Evolutionary conservation across 805 yeast species (phyloP).

Genomic region (Cyberlindnera nakhonratchasimensis): DNA sequence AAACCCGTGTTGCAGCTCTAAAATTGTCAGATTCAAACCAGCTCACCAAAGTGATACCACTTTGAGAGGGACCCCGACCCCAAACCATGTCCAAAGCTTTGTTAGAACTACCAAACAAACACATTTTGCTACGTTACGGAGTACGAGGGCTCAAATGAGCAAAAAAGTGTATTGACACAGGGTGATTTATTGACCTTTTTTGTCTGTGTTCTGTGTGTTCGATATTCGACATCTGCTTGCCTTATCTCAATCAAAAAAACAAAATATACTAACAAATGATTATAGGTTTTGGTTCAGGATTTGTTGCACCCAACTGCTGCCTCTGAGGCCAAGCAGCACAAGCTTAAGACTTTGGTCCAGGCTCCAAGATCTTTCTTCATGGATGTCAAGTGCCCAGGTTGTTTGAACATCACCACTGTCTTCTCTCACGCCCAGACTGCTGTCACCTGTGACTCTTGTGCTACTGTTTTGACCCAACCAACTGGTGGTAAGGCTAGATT

Average conservation of each 20-base stretch:
- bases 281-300: conserved; percentile 96
- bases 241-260: neutral
- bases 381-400: conserved; percentile 99
- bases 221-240: neutral
- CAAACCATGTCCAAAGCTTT: conserved; percentile 7
- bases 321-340: conserved; percentile 95
- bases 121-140: conserved; percentile 2
- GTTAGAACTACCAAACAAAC: conserved; percentile 11
- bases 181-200: conserved; percentile 15
- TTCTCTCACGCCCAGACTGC: conserved; percentile 99
- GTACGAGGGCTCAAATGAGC: conserved; percentile 11
- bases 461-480: conserved; percentile 97
- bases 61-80: neutral
- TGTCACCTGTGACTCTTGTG: conserved; percentile 98
- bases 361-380: conserved; percentile 98
- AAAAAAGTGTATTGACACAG: conserved; percentile 13
- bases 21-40: neutral
- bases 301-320: conserved; percentile 97
- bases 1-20: neutral
- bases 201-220: neutral
- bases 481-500: conserved; percentile 99
- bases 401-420: conserved; percentile 98
- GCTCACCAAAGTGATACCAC: neutral
- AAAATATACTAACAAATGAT: conserved; percentile 24
- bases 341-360: conserved; percentile 95